Conservation (phyloP, 805 yeast genomes). For the Spathaspora arborariae region DNA sequence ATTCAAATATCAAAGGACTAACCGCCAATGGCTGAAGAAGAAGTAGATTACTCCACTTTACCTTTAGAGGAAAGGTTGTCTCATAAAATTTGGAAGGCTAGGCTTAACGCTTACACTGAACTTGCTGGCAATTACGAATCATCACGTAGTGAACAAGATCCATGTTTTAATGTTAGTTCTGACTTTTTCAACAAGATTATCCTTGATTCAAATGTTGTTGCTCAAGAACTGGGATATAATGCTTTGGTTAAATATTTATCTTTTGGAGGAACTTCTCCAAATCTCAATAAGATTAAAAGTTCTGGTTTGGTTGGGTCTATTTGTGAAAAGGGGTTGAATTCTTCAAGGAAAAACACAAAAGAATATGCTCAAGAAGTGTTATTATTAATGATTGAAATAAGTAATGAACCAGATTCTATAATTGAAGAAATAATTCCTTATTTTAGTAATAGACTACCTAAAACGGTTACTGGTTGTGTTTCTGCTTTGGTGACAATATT, state of each 20-base stretch:
- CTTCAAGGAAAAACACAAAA: slow-evolving; percentile 73
- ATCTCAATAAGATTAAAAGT: slow-evolving; percentile 37
- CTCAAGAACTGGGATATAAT: slow-evolving; percentile 77
- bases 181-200: slow-evolving; percentile 56
- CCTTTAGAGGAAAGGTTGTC: slow-evolving; percentile 63
- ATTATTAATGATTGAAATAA: slow-evolving; percentile 56
- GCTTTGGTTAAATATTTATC: slow-evolving; percentile 54
- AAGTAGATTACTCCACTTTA: slow-evolving; percentile 53
- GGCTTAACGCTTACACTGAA: slow-evolving; percentile 76
- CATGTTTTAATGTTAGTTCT: slow-evolving; percentile 54
- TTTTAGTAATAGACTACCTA: slow-evolving; percentile 65
- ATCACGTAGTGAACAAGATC: slow-evolving; percentile 54
- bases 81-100: slow-evolving; percentile 84
- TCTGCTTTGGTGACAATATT: slow-evolving; percentile 55
- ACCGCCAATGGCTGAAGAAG: slow-evolving; percentile 38
- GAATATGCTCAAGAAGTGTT: slow-evolving; percentile 61
- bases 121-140: slow-evolving; percentile 46
- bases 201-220: slow-evolving; percentile 81
- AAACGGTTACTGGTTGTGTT: slow-evolving; percentile 67
- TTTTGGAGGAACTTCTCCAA: slow-evolving; percentile 47
- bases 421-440: slow-evolving; percentile 66
- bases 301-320: slow-evolving; percentile 47
- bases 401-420: slow-evolving; percentile 58
- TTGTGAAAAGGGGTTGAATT: slow-evolving; percentile 78
- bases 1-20: not conserved